A percentile compares a stretch with the other conserved stretches of the same genome.
These are phyloP conservation scores for Fusarium sp. DNA, from an alignment of 2,329 filamentous ascomycete genomes.

Conservation along the genomic window DNA sequence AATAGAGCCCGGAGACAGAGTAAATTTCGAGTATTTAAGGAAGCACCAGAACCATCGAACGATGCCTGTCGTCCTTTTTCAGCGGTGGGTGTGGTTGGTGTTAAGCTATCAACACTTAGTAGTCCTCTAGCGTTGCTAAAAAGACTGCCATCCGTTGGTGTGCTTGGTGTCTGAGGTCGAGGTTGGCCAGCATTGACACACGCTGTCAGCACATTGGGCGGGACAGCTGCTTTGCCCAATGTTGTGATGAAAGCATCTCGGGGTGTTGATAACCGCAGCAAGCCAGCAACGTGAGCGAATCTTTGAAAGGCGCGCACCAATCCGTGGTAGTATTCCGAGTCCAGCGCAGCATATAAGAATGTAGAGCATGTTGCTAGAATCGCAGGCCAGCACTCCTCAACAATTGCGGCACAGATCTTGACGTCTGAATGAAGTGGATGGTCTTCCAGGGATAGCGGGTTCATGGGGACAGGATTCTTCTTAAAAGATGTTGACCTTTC, in stretches of 20 bases:
- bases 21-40: constrained; percentile 88
- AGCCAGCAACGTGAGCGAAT: constrained; percentile 92
- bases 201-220: constrained; percentile 78
- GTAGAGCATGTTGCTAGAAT: constrained; percentile 95
- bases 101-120: constrained; percentile 79
- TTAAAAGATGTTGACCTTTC: constrained; percentile 77
- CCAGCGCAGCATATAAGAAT: constrained; percentile 90
- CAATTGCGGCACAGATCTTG: constrained; percentile 81
- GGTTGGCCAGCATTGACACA: constrained; percentile 66
- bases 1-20: constrained; percentile 90
- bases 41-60: constrained; percentile 65
- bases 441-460: constrained; percentile 81
- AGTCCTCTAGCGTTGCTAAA: constrained; percentile 79
- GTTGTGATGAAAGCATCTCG: constrained; percentile 96
- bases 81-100: constrained; percentile 65
- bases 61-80: constrained; percentile 73
- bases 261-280: constrained; percentile 86
- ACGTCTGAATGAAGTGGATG: constrained; percentile 80
- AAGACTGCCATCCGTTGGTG: constrained; percentile 68
- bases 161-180: constrained; percentile 60
- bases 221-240: constrained; percentile 91
- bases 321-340: constrained; percentile 93
- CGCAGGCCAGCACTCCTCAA: constrained; percentile 95
- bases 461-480: constrained; percentile 83
- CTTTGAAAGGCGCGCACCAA: constrained; percentile 94